Evolutionary conservation across 192 early-diverging fungal species (phyloP).

Genomic region (Pilaira anomala): DNA sequence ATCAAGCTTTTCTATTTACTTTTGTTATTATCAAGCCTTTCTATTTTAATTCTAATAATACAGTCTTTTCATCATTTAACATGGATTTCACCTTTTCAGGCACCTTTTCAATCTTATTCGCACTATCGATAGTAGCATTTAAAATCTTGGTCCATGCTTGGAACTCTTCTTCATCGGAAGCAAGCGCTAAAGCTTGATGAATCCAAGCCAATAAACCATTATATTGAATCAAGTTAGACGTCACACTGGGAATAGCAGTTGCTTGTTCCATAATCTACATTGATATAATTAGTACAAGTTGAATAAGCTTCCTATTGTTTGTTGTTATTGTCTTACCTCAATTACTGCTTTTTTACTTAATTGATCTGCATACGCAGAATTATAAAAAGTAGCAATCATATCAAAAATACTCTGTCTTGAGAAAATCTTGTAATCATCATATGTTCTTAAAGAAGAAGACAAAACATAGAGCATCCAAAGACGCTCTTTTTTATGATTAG

Average conservation of each 20-base stretch:
- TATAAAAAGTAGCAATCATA: constrained; percentile 64
- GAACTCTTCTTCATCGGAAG: constrained; percentile 5
- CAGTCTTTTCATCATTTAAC: background rate
- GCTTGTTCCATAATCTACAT: constrained; percentile 19
- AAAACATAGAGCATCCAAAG: constrained; percentile 63
- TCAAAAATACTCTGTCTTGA: constrained; percentile 70
- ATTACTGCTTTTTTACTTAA: constrained; percentile 45
- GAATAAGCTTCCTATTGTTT: background rate
- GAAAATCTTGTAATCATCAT: constrained; percentile 62
- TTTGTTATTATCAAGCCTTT: background rate
- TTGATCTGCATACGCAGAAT: constrained; percentile 63
- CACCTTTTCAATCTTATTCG: background rate
- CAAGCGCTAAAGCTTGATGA: constrained; percentile 18
- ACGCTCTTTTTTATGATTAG: constrained; percentile 63
- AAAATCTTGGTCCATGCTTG: constrained; percentile 17
- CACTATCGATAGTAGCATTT: background rate
- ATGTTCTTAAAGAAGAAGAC: constrained; percentile 19
- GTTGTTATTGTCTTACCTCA: constrained; percentile 31
- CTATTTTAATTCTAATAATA: background rate
- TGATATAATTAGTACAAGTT: background rate
- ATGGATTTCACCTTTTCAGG: constrained; percentile 18
- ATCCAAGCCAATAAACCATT: constrained; percentile 30
- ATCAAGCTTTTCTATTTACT: background rate
- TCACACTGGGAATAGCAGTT: constrained; percentile 11
- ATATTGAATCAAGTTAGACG: constrained; percentile 4